phyloP scores from a whole-genome alignment of 2,329 filamentous ascomycete genomes.

The Zasmidium citrigriseum region DNA sequence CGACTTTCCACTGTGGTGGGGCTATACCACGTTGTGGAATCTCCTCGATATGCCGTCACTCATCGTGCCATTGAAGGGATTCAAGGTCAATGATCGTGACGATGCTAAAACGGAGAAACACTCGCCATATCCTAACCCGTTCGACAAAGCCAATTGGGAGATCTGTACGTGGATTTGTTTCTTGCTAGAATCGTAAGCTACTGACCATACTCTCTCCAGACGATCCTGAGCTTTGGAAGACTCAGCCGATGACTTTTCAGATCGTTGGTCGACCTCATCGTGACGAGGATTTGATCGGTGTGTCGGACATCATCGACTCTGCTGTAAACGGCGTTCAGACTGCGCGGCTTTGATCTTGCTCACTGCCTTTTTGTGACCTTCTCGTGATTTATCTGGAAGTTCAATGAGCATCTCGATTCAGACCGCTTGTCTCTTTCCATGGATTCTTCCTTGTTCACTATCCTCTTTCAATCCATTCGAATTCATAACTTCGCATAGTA shows the following conservation, averaged over 20 bases:
- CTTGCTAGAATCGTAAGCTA: background rate
- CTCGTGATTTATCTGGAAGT: no score
- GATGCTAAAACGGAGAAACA: constrained; percentile 42
- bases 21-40: constrained; percentile 67
- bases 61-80: constrained; percentile 56
- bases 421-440: no score
- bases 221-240: constrained; percentile 15
- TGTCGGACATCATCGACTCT: constrained; percentile 7
- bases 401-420: background rate
- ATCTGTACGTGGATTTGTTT: constrained; percentile 8
- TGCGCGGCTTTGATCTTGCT: background rate
- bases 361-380: no score
- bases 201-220: constrained; percentile 5
- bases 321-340: constrained; percentile 8
- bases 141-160: constrained; percentile 16
- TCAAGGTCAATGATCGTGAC: constrained; percentile 42
- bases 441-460: no score
- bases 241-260: constrained; percentile 16
- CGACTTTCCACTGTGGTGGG: constrained; percentile 57
- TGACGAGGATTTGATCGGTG: constrained; percentile 12
- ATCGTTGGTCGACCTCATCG: constrained; percentile 15
- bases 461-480: no score
- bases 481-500: no score
- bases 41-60: constrained; percentile 65
- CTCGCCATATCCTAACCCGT: constrained; percentile 20